Base-by-base conservation (phyloP, 768 basidiomycete genomes). In the Terana coerulea region DNA sequence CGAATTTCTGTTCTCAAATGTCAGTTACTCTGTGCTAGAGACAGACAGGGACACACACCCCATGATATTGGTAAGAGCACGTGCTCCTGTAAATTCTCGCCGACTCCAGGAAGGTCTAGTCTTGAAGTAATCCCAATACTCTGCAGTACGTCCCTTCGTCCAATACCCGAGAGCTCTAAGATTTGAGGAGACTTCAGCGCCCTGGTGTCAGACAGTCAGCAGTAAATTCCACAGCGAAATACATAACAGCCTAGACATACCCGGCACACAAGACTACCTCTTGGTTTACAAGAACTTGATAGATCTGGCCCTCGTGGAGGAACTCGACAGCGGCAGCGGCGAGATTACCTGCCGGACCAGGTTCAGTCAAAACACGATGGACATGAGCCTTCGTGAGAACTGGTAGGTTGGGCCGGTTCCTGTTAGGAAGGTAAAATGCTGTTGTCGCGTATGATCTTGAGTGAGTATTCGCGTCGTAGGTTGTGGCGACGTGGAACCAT, bases 81-180 rank as follows among this genome's bases (percentile, higher is more conserved):
- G 47, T 78, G 75, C 52, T 79, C 75, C 58, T 77, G 76, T 43
- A 75, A 55, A 59, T 74, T 77, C 62, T 70, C 69, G 22, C 77
- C 78, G 26, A 80, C 78, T 30, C 69, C 67, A 2, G 77, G 75
- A 4, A 78, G 68, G 40, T 75, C 71, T 17, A 75, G 48, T 37
- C 64, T 56, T 22, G 64, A 58, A 1, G 64, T 54, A 47, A 80
- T 68, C 4, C 66, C 67, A 29, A 73, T 58, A 3, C 44, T 55
- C n/a, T 63, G 53, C 26, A 74, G 64, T 31, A 69, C 48, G 6
- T 56, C 59, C 21, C 55, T 54, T 36, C 72, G 63, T 30, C 78
- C 78, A 47, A 80, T 73, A 22, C 78, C 78, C 15, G 72, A 74
- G 5, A 77, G 66, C 60, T 78, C 73, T 8, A 80, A 70, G 10